These are phyloP conservation scores for Ogataea pilisensis DNA, from an alignment of 805 yeast genomes.

Conservation along the genomic window DNA sequence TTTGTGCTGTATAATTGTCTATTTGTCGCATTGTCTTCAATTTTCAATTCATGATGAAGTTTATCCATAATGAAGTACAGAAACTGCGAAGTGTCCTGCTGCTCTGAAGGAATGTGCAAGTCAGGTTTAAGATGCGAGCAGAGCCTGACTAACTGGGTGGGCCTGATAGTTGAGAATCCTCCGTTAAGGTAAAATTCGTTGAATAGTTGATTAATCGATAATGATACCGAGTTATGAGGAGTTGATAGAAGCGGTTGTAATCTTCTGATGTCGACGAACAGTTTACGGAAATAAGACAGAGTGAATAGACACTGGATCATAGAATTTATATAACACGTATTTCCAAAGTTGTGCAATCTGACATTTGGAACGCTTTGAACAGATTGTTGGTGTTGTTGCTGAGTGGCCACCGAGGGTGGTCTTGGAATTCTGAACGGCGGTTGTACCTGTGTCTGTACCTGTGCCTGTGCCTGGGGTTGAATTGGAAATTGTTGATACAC, in stretches of 20 bases:
- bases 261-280: slow-evolving; percentile 40
- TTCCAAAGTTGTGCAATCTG: slow-evolving; percentile 60
- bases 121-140: slow-evolving; percentile 60
- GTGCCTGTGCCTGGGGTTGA: too few relatives aligned
- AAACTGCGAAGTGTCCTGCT: slow-evolving; percentile 80
- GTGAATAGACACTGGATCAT: slow-evolving; percentile 69
- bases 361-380: slow-evolving; percentile 8
- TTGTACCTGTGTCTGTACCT: too few relatives aligned
- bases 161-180: slow-evolving; percentile 61
- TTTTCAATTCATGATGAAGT: slow-evolving; percentile 58
- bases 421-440: too few relatives aligned
- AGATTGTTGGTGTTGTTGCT: neutral
- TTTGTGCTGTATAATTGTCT: slow-evolving; percentile 21
- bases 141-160: slow-evolving; percentile 46
- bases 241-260: slow-evolving; percentile 12
- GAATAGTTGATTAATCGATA: slow-evolving; percentile 51
- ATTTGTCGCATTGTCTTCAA: slow-evolving; percentile 21
- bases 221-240: slow-evolving; percentile 32
- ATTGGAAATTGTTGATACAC: neutral
- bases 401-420: too few relatives aligned
- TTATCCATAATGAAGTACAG: slow-evolving; percentile 61
- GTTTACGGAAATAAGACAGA: slow-evolving; percentile 41
- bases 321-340: slow-evolving; percentile 73
- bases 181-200: slow-evolving; percentile 48
- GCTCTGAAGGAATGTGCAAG: slow-evolving; percentile 65